Conservation (phyloP, 1,139 yeast species). For the Candida frijolesensis region DNA sequence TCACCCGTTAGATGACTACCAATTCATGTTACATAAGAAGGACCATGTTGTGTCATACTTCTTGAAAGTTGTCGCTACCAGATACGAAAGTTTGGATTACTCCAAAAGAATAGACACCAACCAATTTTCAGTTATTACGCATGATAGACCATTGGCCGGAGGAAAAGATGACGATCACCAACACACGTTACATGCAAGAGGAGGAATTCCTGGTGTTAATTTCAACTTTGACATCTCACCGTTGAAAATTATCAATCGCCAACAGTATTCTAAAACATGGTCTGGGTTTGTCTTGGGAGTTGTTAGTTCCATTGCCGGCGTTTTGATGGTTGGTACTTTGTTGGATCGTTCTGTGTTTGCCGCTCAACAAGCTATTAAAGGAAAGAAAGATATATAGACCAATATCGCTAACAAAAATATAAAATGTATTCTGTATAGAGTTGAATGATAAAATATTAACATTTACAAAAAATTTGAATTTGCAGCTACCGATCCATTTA, state of each 20-base stretch:
- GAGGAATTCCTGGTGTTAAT: conserved; percentile 90
- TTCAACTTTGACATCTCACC: conserved; percentile 92
- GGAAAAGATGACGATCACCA: conserved; percentile 93
- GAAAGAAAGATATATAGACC: conserved; percentile 59
- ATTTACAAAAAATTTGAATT: not conserved
- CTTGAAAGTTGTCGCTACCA: conserved; percentile 87
- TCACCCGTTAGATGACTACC: conserved; percentile 72
- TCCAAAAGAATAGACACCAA: conserved; percentile 68
- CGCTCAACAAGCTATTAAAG: conserved; percentile 77
- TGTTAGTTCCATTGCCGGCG: conserved; percentile 90
- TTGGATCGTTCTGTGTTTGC: conserved; percentile 87
- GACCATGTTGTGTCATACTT: conserved; percentile 74
- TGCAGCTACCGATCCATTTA: not conserved
- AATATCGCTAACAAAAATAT: not conserved
- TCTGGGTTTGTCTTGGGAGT: conserved; percentile 85
- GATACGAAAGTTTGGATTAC: conserved; percentile 68
- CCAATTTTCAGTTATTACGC: conserved; percentile 89
- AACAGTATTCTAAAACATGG: conserved; percentile 77
- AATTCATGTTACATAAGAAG: conserved; percentile 47
- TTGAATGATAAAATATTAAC: not conserved
- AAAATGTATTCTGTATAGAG: not conserved
- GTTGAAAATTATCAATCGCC: conserved; percentile 83
- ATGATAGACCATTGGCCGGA: conserved; percentile 81
- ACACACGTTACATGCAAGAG: conserved; percentile 78
- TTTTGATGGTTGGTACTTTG: conserved; percentile 87